A percentile compares a stretch with the other conserved stretches of the same genome.
These are phyloP conservation scores for Leccinum subgranulosum DNA, from an alignment of 768 basidiomycete genomes.

Conservation along the genomic window DNA sequence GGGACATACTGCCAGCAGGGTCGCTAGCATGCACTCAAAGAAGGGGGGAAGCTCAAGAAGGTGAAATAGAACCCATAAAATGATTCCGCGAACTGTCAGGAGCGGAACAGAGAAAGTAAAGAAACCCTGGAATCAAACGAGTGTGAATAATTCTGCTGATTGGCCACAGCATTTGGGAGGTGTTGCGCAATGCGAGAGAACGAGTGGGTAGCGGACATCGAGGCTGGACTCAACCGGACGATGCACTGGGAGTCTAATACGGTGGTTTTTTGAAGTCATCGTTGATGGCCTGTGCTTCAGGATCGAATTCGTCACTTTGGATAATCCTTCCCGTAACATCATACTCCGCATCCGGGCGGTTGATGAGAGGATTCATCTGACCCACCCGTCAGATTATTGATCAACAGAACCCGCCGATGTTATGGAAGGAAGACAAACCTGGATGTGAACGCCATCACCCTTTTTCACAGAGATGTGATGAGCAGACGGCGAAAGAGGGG, in stretches of 20 bases:
- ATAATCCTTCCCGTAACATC: conserved; percentile 55
- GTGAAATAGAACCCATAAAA: neutral
- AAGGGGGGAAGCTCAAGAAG: neutral
- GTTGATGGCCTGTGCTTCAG: conserved; percentile 56
- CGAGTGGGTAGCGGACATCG: neutral
- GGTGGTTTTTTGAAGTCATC: conserved; percentile 63
- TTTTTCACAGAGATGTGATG: conserved; percentile 34
- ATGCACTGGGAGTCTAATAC: conserved; percentile 25
- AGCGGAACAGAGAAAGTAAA: neutral
- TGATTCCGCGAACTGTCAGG: neutral
- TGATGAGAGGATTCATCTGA: conserved; percentile 70
- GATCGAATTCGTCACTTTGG: conserved; percentile 47
- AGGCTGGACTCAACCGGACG: neutral
- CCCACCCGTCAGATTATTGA: conserved; percentile 5
- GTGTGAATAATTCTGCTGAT: neutral
- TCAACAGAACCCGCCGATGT: neutral
- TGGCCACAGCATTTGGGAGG: neutral
- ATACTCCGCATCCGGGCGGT: conserved; percentile 46
- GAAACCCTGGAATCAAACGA: neutral
- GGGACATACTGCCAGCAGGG: neutral
- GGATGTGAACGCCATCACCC: conserved; percentile 57
- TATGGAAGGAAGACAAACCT: conserved; percentile 35
- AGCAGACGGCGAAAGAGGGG: conserved; percentile 27
- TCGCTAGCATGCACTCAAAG: neutral
- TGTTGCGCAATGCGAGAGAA: neutral